phyloP scores from a whole-genome alignment of 495 filamentous ascomycete genomes.

The Daldinia loculata region DNA sequence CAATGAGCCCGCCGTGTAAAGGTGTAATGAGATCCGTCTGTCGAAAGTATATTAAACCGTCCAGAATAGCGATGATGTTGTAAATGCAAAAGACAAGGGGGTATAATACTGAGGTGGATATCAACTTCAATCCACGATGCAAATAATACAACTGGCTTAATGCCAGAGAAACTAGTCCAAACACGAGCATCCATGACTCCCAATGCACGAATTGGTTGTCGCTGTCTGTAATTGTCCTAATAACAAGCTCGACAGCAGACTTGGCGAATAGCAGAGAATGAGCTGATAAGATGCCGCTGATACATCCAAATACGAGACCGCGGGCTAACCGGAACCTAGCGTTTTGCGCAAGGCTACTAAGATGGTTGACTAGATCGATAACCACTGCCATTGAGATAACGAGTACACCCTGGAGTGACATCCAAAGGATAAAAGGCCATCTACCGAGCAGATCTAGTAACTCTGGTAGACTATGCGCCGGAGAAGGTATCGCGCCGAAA shows the following conservation, averaged over 20 bases:
- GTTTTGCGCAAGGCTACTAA: slow-evolving; percentile 60
- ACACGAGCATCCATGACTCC: slow-evolving; percentile 94
- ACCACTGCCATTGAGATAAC: slow-evolving; percentile 72
- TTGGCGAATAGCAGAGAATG: slow-evolving; percentile 94
- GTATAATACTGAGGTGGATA: slow-evolving; percentile 95
- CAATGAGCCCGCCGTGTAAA: slow-evolving; percentile 82
- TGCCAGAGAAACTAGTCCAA: slow-evolving; percentile 82
- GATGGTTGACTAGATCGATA: slow-evolving; percentile 64
- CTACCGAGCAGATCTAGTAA: slow-evolving; percentile 78
- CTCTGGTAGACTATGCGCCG: slow-evolving; percentile 86
- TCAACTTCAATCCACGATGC: slow-evolving; percentile 89
- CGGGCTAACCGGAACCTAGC: slow-evolving; percentile 78
- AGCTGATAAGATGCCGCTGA: slow-evolving; percentile 93
- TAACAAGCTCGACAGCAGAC: slow-evolving; percentile 94
- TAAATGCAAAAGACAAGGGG: slow-evolving; percentile 99
- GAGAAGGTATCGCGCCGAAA: slow-evolving; percentile 95
- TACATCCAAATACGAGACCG: slow-evolving; percentile 86
- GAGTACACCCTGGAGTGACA: slow-evolving; percentile 77
- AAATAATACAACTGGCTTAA: slow-evolving; percentile 95
- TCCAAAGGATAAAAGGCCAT: slow-evolving; percentile 87
- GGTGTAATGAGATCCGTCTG: slow-evolving; percentile 81
- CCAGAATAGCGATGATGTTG: slow-evolving; percentile 98
- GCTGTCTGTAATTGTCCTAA: slow-evolving; percentile 86
- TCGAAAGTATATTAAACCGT: slow-evolving; percentile 95
- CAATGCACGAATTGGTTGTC: slow-evolving; percentile 96